These are phyloP conservation scores for Pseudocercospora fuligena DNA, from an alignment of 2,329 filamentous ascomycete genomes.

Conservation along the genomic window DNA sequence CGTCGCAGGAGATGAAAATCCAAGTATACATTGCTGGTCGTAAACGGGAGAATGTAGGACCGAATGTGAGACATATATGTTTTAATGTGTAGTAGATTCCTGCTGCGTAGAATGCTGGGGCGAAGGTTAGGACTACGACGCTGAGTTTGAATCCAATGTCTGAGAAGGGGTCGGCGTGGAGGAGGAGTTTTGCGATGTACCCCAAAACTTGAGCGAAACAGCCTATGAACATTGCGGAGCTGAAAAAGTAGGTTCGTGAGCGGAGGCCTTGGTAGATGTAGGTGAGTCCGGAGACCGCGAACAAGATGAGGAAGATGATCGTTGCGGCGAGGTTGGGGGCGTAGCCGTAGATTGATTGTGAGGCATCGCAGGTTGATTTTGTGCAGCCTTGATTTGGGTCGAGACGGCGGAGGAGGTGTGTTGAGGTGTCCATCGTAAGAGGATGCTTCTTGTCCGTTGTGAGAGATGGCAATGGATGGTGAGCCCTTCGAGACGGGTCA, in stretches of 20 bases:
- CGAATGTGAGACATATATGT: conserved; percentile 50
- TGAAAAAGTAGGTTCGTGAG: conserved; percentile 48
- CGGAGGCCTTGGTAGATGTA: conserved; percentile 41
- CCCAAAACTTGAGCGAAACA: conserved; percentile 50
- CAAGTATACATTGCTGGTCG: conserved; percentile 50
- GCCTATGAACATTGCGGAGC: conserved; percentile 47
- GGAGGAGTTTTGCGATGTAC: conserved; percentile 49
- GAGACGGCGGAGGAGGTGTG: conserved; percentile 27
- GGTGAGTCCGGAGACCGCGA: conserved; percentile 39
- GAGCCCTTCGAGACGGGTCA: too few species aligned
- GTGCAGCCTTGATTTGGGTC: conserved; percentile 38
- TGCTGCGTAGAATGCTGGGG: conserved; percentile 52
- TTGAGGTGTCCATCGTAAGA: conserved; percentile 17
- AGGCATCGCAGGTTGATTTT: conserved; percentile 32
- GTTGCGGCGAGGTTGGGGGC: conserved; percentile 45
- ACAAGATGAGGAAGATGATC: conserved; percentile 46
- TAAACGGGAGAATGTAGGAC: conserved; percentile 36
- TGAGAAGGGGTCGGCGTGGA: conserved; percentile 50
- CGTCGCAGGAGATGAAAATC: conserved; percentile 65
- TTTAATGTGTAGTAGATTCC: conserved; percentile 49
- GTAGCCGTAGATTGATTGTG: conserved; percentile 40
- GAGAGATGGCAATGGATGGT: too few species aligned
- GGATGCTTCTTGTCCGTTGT: not conserved
- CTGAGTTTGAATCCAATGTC: conserved; percentile 50
- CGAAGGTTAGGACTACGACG: conserved; percentile 51